Evolutionary conservation across 805 yeast genomes (phyloP).

Genomic region (Saccharomycopsis javanensis): DNA sequence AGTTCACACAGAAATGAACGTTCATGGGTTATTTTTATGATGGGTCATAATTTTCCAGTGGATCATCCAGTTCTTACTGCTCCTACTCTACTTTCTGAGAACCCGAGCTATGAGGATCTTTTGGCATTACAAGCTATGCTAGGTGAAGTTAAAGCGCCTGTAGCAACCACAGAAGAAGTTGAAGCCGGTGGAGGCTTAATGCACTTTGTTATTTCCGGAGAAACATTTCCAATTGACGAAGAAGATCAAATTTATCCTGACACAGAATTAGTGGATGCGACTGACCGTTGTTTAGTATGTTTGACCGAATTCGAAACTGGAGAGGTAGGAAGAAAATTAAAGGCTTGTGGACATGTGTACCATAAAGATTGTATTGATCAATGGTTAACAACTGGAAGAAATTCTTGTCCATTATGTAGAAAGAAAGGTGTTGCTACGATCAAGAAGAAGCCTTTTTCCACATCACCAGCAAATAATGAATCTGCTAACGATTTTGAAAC

Average conservation of each 20-base stretch:
- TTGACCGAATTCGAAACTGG: slow-evolving; percentile 37
- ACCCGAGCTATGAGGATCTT: slow-evolving; percentile 43
- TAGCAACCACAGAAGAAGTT: slow-evolving; percentile 34
- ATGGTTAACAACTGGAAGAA: slow-evolving; percentile 45
- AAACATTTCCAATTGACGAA: slow-evolving; percentile 2
- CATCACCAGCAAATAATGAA: neutral
- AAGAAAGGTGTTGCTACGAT: slow-evolving; percentile 30
- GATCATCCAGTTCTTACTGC: slow-evolving; percentile 41
- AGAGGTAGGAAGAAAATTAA: slow-evolving; percentile 38
- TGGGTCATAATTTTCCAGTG: slow-evolving; percentile 45
- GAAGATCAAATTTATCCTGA: slow-evolving; percentile 11
- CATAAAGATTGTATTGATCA: slow-evolving; percentile 49
- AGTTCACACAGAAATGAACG: slow-evolving; percentile 23
- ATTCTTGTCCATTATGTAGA: slow-evolving; percentile 52
- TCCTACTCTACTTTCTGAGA: slow-evolving; percentile 37
- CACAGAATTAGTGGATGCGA: slow-evolving; percentile 1
- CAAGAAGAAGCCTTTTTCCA: slow-evolving; percentile 8
- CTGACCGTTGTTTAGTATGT: slow-evolving; percentile 44
- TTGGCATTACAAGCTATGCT: slow-evolving; percentile 38
- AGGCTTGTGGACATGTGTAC: slow-evolving; percentile 40
- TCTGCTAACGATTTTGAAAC: neutral
- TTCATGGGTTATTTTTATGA: slow-evolving; percentile 54
- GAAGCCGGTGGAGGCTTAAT: slow-evolving; percentile 30
- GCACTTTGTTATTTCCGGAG: slow-evolving; percentile 20
- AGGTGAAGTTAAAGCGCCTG: slow-evolving; percentile 36